Conservation (phyloP, 2,329 filamentous ascomycete genomes). For the Fusarium multiceps region DNA sequence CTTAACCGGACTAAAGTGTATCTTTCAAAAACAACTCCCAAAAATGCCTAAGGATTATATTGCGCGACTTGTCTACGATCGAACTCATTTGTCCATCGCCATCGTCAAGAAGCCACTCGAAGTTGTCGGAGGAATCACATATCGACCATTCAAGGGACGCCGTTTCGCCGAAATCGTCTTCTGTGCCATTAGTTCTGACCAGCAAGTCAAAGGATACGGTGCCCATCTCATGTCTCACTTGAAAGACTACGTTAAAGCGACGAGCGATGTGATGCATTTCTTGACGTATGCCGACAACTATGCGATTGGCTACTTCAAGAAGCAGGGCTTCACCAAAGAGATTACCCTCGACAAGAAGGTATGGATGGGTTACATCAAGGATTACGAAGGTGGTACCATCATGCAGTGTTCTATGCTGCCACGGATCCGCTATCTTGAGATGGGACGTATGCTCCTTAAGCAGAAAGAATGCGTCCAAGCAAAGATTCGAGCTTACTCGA, state of each 20-base stretch:
- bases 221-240: conserved; percentile 98
- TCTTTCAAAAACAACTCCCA: conserved; percentile 97
- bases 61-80: conserved; percentile 94
- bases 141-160: conserved; percentile 90
- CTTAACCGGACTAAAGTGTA: conserved; percentile 93
- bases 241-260: conserved; percentile 98
- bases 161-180: conserved; percentile 99
- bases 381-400: conserved; percentile 98
- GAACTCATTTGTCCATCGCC: conserved; percentile 94
- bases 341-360: conserved; percentile 89
- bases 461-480: conserved; percentile 96
- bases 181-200: conserved; percentile 95
- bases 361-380: conserved; percentile 99
- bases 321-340: conserved; percentile 98
- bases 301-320: conserved; percentile 98
- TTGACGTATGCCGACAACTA: conserved; percentile 99
- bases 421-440: conserved; percentile 92
- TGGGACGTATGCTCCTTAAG: conserved; percentile 92
- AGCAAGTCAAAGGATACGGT: conserved; percentile 98
- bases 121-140: conserved; percentile 97
- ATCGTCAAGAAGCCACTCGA: conserved; percentile 97
- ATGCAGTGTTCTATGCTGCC: conserved; percentile 99
- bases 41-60: conserved; percentile 99
- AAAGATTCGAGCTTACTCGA: conserved; percentile 92
- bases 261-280: conserved; percentile 97